Base-by-base conservation (phyloP, 1,284 basidiomycete species). In the Tremellales sp. region DNA sequence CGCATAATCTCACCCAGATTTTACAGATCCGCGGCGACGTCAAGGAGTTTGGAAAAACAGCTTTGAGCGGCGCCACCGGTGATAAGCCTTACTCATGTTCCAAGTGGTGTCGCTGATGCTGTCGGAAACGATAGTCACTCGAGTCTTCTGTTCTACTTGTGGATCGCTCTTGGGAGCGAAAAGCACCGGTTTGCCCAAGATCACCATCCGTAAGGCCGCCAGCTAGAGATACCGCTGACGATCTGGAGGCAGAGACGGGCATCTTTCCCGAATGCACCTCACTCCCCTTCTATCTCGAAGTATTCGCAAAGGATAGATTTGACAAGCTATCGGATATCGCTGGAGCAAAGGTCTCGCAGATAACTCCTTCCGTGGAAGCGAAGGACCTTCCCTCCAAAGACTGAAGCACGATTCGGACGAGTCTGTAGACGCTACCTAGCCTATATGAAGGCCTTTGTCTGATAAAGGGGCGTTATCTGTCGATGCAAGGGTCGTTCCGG, bases 251-350 rank as follows among this genome's bases (percentile, higher is more conserved):
- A 58, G 56, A 61, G 44, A 59, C 53, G 21, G 57, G 48, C 32
- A 41, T 50, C 29, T 43, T 54, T 9, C 53, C 54, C 18, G 53
- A 51, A 25, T 61, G 61, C 48, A 28, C 38, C 31, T 47, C 47
- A 33, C 50, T 63, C 35, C 53, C 55, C 5, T 58, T 60, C 45
- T 54, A 9, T 6, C 48, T 54, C 26, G 63, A 65, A 40, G 50
- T 63, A 24, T 65, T 58, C 43, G 49, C 50, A 35, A 58, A 61
- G 49, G 47, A 58, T 28, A 49, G 57, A 43, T 63, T 54, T 54
- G 28, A 47, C 21, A 54, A 50, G 24, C 24, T 63, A 16, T 29
- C 47, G 25, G 21, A 47, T 18, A 37, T 57, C 36, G 21, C 47
- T 1, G 51, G 45, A n/a, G 55, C 55, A n/a, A n/a, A n/a, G n/a